Evolutionary conservation across 495 filamentous ascomycete genomes (phyloP), one percentile per base, ranked within the genome.

Genomic region (Podospora didyma): DNA sequence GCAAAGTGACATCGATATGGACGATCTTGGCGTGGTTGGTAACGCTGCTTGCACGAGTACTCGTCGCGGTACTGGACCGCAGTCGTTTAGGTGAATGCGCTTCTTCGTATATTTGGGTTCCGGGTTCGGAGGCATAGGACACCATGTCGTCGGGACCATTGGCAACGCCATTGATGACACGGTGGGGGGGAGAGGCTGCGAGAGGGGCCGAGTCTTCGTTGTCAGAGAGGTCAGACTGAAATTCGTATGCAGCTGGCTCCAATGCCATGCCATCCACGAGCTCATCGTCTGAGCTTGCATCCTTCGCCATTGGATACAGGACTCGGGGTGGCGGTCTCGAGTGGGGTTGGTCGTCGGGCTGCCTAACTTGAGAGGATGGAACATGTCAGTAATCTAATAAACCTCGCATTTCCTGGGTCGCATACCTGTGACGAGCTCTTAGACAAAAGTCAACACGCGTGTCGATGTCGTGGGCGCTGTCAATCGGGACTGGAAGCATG

Each of bases 221-320:
- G 37, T 69, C 66, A 12, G 64, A 65, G 1, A 63, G 42, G 10
- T 64, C 62, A 7, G 60, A 62, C 22, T 67, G 57, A 21, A 65
- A 67, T 1, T 60, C 61, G 35, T 61, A 67, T 0, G 57, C 31
- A 3, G 34, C 34, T 3, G 54, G 60, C 22, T 66, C 65, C 0
- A 16, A 28, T 9, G 56, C 56, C 0, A 39, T 12, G 6, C 31
- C 45, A 0, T 44, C 45, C 7, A 57, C 34, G 10, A 67, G 62
- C 60, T 62, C 63, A 24, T 65, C 62, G 7, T 65, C 63, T 16
- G 63, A 62, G 58, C 35, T 59, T 5, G 44, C 19, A 11, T 58
- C 7, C 19, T 20, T 34, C 11, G 49, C 51, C 66, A 66, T 68
- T n/a, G 34, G 12, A 12, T 20, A 41, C 24, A 21, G 17, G 20